Conservation (phyloP, 106 monocot genomes). For the Dactylorhiza incarnata region DNA sequence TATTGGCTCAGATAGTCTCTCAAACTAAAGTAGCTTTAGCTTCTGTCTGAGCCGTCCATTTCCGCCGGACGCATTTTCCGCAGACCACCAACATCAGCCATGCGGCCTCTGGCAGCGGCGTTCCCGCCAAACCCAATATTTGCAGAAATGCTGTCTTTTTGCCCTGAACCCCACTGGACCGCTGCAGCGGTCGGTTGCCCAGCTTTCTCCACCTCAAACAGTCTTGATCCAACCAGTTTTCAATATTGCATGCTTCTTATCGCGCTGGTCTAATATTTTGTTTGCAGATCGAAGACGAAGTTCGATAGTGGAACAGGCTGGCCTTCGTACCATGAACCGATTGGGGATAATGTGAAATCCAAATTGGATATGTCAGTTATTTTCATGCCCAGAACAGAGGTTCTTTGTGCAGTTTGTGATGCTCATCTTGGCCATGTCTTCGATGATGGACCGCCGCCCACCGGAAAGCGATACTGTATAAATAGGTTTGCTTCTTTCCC, state of each 20-base stretch:
- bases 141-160: too few species aligned
- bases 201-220: too few species aligned
- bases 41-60: too few species aligned
- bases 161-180: too few species aligned
- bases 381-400: slow-evolving; percentile 90
- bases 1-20: background rate
- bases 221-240: too few species aligned
- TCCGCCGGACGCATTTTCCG: too few species aligned
- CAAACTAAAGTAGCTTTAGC: background rate
- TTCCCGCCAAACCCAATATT: too few species aligned
- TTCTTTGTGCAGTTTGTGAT: slow-evolving; percentile 73
- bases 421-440: slow-evolving; percentile 94
- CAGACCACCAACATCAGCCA: too few species aligned
- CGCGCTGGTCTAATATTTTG: background rate
- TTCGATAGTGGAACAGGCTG: slow-evolving; percentile 97
- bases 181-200: too few species aligned
- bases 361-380: slow-evolving; percentile 88
- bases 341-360: slow-evolving; percentile 66
- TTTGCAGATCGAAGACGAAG: slow-evolving; percentile 62
- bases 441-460: slow-evolving; percentile 87
- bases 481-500: slow-evolving; percentile 42
- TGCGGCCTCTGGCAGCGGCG: too few species aligned
- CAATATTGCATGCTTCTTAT: background rate
- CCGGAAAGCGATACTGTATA: slow-evolving; percentile 86
- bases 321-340: slow-evolving; percentile 80